Evolutionary conservation across 106 monocot species (phyloP).

Genomic region (Platanthera zijinensis): DNA sequence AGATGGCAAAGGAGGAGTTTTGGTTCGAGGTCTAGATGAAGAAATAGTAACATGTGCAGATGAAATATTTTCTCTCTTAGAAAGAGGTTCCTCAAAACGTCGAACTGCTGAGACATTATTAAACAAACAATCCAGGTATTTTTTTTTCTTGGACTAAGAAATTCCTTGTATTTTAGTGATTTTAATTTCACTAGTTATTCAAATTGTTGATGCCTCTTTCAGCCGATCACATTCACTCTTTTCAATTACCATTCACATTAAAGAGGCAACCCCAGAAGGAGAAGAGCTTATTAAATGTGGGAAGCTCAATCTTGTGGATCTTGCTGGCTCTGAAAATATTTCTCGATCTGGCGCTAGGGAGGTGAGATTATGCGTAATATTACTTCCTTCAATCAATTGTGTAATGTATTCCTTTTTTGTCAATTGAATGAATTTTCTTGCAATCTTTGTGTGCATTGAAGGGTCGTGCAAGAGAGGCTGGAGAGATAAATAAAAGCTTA

Average conservation of each 20-base stretch:
- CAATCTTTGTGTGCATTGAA: slow-evolving; percentile 4
- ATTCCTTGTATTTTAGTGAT: neutral
- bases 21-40: slow-evolving; percentile 91
- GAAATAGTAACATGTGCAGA: slow-evolving; percentile 85
- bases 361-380: slow-evolving; percentile 29
- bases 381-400: neutral
- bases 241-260: slow-evolving; percentile 99
- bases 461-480: slow-evolving; percentile 99
- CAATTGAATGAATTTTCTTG: neutral
- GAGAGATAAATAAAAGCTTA: slow-evolving; percentile 97
- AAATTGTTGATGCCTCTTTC: slow-evolving; percentile 16
- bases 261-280: slow-evolving; percentile 99
- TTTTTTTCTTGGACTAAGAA: neutral
- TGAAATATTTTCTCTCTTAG: slow-evolving; percentile 88
- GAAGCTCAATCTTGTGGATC: slow-evolving; percentile 91
- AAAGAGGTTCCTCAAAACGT: slow-evolving; percentile 87
- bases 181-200: slow-evolving; percentile 5
- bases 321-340: slow-evolving; percentile 98
- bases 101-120: slow-evolving; percentile 94
- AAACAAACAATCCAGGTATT: slow-evolving; percentile 96
- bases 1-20: slow-evolving; percentile 95
- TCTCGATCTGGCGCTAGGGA: slow-evolving; percentile 96
- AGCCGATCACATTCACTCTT: slow-evolving; percentile 98
- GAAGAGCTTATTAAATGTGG: slow-evolving; percentile 98
- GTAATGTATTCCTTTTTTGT: neutral